Conservation (phyloP, 2,329 filamentous ascomycete species). For the Calonectria pseudoturangicola region DNA sequence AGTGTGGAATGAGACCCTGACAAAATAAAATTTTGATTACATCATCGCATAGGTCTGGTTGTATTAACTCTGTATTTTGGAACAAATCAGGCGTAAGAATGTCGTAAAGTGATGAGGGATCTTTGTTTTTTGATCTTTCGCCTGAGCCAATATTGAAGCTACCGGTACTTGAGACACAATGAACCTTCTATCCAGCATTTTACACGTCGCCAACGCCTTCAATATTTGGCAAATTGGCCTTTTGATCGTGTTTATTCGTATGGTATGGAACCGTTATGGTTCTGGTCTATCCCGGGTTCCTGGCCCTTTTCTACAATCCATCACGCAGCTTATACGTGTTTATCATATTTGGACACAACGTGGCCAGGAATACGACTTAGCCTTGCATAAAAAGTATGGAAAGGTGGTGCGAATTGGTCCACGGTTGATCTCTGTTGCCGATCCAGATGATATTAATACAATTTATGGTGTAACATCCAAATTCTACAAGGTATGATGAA, state of each 20-base stretch:
- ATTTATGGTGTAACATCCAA: constrained; percentile 21
- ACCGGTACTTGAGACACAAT: neutral
- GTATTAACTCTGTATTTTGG: neutral
- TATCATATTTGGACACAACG: constrained; percentile 21
- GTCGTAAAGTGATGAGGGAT: neutral
- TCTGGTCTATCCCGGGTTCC: neutral
- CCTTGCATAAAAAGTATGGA: constrained; percentile 5
- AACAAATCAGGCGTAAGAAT: neutral
- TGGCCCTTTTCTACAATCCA: neutral
- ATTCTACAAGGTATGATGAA: constrained; percentile 14
- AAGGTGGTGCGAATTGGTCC: constrained; percentile 12
- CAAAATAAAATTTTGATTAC: neutral
- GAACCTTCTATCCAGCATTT: neutral
- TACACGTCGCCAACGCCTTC: no score
- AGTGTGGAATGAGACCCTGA: no score
- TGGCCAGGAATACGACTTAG: constrained; percentile 15
- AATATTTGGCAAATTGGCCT: neutral
- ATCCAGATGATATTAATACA: constrained; percentile 11
- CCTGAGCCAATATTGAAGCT: neutral
- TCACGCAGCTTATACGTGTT: constrained; percentile 9
- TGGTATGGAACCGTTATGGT: constrained; percentile 8
- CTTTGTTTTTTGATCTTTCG: neutral
- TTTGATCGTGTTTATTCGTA: neutral
- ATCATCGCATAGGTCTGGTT: no score
- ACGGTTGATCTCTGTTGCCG: neutral